phyloP scores from a whole-genome alignment of 2,329 filamentous ascomycete genomes.

The Cladosporium sp. region DNA sequence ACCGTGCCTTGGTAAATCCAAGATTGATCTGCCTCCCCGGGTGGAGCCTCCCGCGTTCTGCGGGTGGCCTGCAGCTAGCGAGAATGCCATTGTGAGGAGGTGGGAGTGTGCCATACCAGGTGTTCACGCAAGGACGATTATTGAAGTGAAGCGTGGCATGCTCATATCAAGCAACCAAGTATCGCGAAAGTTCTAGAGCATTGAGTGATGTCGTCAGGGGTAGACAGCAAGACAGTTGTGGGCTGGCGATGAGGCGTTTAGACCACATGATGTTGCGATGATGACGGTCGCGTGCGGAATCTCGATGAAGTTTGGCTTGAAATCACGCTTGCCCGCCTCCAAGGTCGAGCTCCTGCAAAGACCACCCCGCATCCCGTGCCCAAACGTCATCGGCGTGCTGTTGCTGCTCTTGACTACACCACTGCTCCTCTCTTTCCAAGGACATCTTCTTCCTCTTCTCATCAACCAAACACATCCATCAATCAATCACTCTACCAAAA shows the following conservation, averaged over 20 bases:
- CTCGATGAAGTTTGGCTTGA: constrained; percentile 12
- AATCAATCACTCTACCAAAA: constrained; percentile 5
- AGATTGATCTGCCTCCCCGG: constrained; percentile 4
- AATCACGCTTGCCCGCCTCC: constrained; percentile 13
- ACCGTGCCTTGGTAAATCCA: constrained; percentile 1
- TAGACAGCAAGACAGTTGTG: neutral
- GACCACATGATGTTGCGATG: constrained; percentile 15
- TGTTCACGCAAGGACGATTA: neutral
- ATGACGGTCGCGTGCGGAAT: constrained; percentile 11
- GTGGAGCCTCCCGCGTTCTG: constrained; percentile 11
- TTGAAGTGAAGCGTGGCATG: neutral
- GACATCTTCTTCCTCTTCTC: constrained; percentile 8
- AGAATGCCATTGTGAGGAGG: constrained; percentile 10
- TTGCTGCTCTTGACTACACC: constrained; percentile 2
- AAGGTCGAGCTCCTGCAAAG: constrained; percentile 11
- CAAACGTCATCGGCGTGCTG: neutral
- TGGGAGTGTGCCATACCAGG: neutral
- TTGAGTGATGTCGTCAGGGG: constrained; percentile 2
- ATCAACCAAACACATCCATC: constrained; percentile 13
- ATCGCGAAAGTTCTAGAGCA: neutral
- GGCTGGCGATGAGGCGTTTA: constrained; percentile 1
- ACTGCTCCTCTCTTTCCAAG: constrained; percentile 8
- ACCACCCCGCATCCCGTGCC: constrained; percentile 6
- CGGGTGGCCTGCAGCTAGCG: neutral
- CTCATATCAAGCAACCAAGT: neutral